phyloP scores from a whole-genome alignment of 2,329 filamentous ascomycete species.

The Parastagonospora avenae region DNA sequence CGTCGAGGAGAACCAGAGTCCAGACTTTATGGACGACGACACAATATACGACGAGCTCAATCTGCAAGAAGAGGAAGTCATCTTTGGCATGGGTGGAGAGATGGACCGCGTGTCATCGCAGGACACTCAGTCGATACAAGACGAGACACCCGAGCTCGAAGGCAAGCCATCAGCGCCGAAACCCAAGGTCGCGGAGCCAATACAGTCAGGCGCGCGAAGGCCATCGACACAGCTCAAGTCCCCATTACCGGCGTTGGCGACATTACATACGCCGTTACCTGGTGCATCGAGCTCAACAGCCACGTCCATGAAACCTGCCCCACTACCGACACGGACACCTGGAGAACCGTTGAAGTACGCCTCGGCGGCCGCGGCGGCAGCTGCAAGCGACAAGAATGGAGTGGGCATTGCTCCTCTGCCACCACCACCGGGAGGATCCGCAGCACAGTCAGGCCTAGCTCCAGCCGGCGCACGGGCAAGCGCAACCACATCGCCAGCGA shows the following conservation, averaged over 20 bases:
- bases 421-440: constrained; percentile 72
- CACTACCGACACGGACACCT: constrained; percentile 79
- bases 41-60: constrained; percentile 93
- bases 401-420: constrained; percentile 93
- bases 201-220: constrained; percentile 64
- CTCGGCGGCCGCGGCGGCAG: constrained; percentile 91
- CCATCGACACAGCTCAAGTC: constrained; percentile 93
- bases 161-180: constrained; percentile 56
- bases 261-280: constrained; percentile 75
- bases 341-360: constrained; percentile 96
- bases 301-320: constrained; percentile 87
- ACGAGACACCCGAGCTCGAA: constrained; percentile 71
- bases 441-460: constrained; percentile 48
- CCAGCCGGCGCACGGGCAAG: constrained; percentile 60
- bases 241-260: constrained; percentile 88
- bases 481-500: constrained; percentile 61
- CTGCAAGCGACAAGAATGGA: constrained; percentile 83
- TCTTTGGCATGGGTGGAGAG: constrained; percentile 79
- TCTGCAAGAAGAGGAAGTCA: constrained; percentile 88
- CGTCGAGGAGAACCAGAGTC: constrained; percentile 84
- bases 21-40: constrained; percentile 93
- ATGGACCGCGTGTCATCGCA: constrained; percentile 92
- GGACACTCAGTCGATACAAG: constrained; percentile 89
- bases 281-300: constrained; percentile 64
- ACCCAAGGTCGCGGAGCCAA: constrained; percentile 66